Evolutionary conservation across 176 grass and related monocot species (phyloP).

Genomic region (Oryza longistaminata): DNA sequence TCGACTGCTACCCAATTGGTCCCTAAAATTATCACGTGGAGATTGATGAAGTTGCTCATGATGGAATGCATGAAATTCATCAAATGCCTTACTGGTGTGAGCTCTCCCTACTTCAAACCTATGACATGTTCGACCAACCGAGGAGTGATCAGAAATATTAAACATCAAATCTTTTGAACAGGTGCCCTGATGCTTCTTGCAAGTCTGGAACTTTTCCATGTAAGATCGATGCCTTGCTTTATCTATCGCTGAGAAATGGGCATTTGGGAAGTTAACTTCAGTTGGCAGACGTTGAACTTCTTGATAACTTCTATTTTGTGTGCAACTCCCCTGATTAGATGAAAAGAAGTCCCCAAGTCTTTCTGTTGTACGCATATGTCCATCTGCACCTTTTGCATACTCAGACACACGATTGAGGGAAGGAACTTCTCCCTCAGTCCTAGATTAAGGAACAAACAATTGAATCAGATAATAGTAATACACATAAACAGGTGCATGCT

Average conservation of each 20-base stretch:
- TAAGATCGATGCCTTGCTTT: conserved; percentile 24
- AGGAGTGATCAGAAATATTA: conserved; percentile 14
- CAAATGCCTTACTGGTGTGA: neutral
- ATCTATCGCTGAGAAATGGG: conserved; percentile 29
- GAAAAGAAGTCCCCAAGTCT: conserved; percentile 11
- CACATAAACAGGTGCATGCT: neutral
- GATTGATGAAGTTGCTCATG: conserved; percentile 23
- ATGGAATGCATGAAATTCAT: neutral
- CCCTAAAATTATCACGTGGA: conserved; percentile 16
- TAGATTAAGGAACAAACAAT: conserved; percentile 32
- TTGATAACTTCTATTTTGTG: conserved; percentile 28
- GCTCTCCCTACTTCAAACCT: conserved; percentile 17
- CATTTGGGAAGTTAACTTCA: conserved; percentile 3
- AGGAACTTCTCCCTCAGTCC: conserved; percentile 15
- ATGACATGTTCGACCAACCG: conserved; percentile 1
- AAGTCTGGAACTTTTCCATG: neutral
- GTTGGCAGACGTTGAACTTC: conserved; percentile 7
- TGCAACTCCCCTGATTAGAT: conserved; percentile 9
- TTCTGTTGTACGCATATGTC: conserved; percentile 14
- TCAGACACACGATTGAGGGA: neutral
- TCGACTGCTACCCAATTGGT: neutral
- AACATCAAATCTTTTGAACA: neutral
- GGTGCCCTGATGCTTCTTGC: neutral
- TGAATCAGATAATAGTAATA: neutral
- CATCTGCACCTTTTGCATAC: conserved; percentile 7